Conservation (phyloP, 148 eudicot genomes). For the Silene conica region DNA sequence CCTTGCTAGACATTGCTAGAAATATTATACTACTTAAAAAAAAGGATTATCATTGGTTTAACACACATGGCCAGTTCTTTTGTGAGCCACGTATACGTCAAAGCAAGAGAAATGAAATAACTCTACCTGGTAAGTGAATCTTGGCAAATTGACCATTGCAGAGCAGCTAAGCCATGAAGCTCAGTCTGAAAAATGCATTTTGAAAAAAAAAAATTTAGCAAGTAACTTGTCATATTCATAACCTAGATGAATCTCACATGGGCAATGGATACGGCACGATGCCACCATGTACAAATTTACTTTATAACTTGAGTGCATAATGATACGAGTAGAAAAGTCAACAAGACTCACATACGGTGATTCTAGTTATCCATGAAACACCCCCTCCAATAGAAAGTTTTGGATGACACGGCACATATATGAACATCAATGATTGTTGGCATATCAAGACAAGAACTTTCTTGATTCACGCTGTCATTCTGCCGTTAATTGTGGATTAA, state of each 20-base stretch:
- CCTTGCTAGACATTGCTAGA: neutral
- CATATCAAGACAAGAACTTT: neutral
- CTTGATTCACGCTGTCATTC: neutral
- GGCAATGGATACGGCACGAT: neutral
- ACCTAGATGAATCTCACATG: neutral
- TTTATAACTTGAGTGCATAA: neutral
- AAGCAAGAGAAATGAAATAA: slow-evolving; percentile 7
- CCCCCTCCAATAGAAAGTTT: neutral
- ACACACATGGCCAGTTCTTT: neutral
- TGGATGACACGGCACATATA: too few relatives aligned
- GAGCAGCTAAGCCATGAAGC: slow-evolving; percentile 86
- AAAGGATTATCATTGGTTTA: too few relatives aligned
- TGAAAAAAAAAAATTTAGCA: neutral
- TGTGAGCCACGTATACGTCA: neutral
- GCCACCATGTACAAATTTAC: neutral
- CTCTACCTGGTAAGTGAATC: slow-evolving; percentile 72
- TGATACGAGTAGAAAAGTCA: neutral
- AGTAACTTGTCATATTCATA: neutral
- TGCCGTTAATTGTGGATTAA: neutral
- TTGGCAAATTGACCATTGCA: slow-evolving; percentile 93
- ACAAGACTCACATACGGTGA: neutral
- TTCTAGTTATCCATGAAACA: neutral
- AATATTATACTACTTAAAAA: neutral
- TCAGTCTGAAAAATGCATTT: slow-evolving; percentile 52
- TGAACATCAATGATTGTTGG: neutral